Evolutionary conservation across 164 flowering plant genomes (phyloP).

Genomic region (Berberis thunbergii): DNA sequence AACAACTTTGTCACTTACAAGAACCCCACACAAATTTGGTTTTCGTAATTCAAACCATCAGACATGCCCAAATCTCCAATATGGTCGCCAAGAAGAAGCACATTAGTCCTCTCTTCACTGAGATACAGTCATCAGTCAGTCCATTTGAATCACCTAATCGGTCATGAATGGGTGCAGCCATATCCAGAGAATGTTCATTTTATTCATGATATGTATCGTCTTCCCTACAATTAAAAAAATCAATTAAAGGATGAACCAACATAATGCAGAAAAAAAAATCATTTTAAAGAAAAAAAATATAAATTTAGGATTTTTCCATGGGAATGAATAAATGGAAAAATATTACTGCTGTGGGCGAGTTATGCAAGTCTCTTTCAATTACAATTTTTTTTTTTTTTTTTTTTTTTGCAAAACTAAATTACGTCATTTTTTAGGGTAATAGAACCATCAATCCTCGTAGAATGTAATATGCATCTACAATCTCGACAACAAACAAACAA

Average conservation of each 20-base stretch:
- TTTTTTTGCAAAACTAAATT: too few relatives aligned
- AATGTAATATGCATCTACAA: too few relatives aligned
- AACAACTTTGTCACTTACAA: slow-evolving; percentile 50
- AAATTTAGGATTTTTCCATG: neutral
- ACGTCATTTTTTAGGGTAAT: too few relatives aligned
- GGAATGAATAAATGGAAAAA: too few relatives aligned
- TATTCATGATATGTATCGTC: slow-evolving; percentile 76
- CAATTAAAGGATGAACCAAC: neutral
- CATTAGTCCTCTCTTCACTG: slow-evolving; percentile 74
- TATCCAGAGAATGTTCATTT: slow-evolving; percentile 96
- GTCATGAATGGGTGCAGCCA: slow-evolving; percentile 89
- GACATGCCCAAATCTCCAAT: slow-evolving; percentile 95
- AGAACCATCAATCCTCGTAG: too few relatives aligned
- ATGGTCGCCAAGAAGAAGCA: slow-evolving; percentile 94
- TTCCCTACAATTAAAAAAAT: slow-evolving; percentile 44
- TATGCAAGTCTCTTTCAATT: too few relatives aligned
- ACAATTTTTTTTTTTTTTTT: too few relatives aligned
- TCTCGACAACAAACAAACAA: too few relatives aligned
- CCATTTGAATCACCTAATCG: slow-evolving; percentile 41
- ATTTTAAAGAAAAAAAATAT: neutral
- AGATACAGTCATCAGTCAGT: slow-evolving; percentile 27
- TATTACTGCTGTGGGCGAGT: too few relatives aligned
- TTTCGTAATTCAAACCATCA: slow-evolving; percentile 81
- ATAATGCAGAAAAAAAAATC: neutral
- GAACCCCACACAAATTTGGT: slow-evolving; percentile 79